Evolutionary conservation across 257 asterid species (phyloP).

Genomic region (Ehretia macrophylla): DNA sequence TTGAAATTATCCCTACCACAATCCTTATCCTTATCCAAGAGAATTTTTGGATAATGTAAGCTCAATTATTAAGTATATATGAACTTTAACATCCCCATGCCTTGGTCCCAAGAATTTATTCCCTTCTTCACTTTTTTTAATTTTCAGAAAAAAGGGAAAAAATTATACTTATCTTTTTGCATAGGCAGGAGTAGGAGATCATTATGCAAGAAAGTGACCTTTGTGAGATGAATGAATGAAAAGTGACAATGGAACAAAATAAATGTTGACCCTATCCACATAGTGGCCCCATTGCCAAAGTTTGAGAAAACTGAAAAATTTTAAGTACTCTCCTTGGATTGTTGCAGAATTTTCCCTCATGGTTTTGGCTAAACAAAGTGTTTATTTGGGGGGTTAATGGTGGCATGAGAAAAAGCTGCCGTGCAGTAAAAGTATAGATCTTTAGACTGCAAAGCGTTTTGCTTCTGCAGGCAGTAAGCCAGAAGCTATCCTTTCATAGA

Average conservation of each 20-base stretch:
- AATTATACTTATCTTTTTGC: neutral
- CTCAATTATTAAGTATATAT: neutral
- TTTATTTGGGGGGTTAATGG: slow-evolving; percentile 2
- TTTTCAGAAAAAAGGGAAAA: neutral
- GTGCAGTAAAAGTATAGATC: neutral
- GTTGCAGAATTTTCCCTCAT: neutral
- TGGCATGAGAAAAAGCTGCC: neutral
- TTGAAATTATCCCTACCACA: neutral
- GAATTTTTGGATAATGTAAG: neutral
- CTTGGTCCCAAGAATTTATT: neutral
- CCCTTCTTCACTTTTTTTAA: neutral
- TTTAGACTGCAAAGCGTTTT: neutral
- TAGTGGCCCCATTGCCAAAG: neutral
- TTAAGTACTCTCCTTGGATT: no score
- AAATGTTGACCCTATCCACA: neutral
- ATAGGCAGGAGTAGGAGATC: neutral
- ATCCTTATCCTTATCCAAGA: neutral
- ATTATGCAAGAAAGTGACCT: neutral
- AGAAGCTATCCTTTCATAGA: neutral
- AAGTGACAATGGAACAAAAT: neutral
- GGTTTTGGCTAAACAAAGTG: neutral
- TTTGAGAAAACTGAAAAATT: no score
- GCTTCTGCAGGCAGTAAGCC: slow-evolving; percentile 1
- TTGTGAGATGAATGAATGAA: neutral
- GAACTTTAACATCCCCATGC: neutral